These are phyloP conservation scores for Heliosperma pusillum DNA, from an alignment of 148 eudicot species.

Conservation along the genomic window DNA sequence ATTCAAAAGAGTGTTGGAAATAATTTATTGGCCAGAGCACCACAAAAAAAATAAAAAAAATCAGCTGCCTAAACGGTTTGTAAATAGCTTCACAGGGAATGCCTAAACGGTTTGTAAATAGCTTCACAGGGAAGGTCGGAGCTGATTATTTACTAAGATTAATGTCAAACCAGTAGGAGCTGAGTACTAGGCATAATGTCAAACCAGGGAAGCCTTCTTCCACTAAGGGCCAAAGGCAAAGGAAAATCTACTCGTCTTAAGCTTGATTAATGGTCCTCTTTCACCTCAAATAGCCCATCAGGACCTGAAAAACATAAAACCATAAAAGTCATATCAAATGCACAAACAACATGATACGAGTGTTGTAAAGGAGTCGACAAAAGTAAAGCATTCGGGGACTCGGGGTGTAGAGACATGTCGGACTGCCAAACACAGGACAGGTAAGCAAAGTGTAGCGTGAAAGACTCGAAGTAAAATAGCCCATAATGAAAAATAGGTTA, in stretches of 20 bases:
- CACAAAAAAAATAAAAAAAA: background rate
- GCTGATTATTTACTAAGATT: background rate
- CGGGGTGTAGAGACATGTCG: too few species aligned
- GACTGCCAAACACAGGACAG: too few species aligned
- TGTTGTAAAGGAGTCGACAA: too few species aligned
- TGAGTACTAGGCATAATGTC: background rate
- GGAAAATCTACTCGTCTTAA: slow-evolving; percentile 3
- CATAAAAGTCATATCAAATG: slow-evolving; percentile 10
- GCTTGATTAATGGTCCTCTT: slow-evolving; percentile 36
- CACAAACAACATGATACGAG: background rate
- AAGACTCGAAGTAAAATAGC: too few species aligned
- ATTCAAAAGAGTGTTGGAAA: background rate
- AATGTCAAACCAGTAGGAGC: too few species aligned
- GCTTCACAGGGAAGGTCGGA: slow-evolving; percentile 9
- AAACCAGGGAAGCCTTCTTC: slow-evolving; percentile 10
- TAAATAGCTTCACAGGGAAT: slow-evolving; percentile 5
- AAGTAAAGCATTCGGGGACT: too few species aligned
- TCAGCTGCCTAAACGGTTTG: background rate
- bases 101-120: background rate
- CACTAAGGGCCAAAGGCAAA: background rate
- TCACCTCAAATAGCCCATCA: slow-evolving; percentile 62
- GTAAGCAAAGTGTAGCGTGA: too few species aligned
- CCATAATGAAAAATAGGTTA: too few species aligned
- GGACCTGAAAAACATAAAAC: slow-evolving; percentile 67
- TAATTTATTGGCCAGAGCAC: slow-evolving; percentile 11